A percentile compares a stretch with the other conserved stretches of the same genome.
phyloP scores from a whole-genome alignment of 257 asterid genomes.

The Jacaranda copaia region DNA sequence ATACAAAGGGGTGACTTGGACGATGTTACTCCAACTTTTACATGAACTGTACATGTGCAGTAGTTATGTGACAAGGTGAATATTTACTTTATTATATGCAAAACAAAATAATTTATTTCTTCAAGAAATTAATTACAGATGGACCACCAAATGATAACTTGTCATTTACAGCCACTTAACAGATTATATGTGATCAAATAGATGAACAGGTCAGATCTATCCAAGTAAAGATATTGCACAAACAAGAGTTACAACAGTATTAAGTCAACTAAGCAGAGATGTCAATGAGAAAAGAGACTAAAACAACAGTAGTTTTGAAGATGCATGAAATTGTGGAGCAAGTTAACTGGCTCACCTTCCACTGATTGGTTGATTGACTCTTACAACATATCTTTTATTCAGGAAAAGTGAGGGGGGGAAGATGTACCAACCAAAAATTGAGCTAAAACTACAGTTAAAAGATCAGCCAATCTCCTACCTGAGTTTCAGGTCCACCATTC shows the following conservation, averaged over 20 bases:
- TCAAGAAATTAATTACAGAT: neutral
- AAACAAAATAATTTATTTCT: neutral
- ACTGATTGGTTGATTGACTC: slow-evolving; percentile 25
- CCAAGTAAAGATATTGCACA: neutral
- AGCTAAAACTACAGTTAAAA: slow-evolving; percentile 14
- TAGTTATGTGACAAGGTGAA: neutral
- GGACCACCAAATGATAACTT: slow-evolving; percentile 3
- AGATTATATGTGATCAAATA: neutral
- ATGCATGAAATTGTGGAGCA: slow-evolving; percentile 10
- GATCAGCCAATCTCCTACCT: slow-evolving; percentile 55
- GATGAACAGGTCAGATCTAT: slow-evolving; percentile 23
- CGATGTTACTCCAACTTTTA: no score
- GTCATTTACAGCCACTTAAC: slow-evolving; percentile 6
- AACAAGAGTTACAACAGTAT: neutral
- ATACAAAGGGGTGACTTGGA: neutral
- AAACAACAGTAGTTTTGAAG: neutral
- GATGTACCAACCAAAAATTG: slow-evolving; percentile 2
- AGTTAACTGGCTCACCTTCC: slow-evolving; percentile 13
- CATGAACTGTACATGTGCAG: neutral
- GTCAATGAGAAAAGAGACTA: slow-evolving; percentile 2
- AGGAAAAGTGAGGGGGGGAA: neutral
- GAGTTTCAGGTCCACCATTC: slow-evolving; percentile 94
- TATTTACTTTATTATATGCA: neutral
- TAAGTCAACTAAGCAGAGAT: slow-evolving; percentile 17
- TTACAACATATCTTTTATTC: slow-evolving; percentile 14